These are phyloP conservation scores for Epichloe baconii DNA, from an alignment of 2,329 filamentous ascomycete genomes.

Conservation along the genomic window DNA sequence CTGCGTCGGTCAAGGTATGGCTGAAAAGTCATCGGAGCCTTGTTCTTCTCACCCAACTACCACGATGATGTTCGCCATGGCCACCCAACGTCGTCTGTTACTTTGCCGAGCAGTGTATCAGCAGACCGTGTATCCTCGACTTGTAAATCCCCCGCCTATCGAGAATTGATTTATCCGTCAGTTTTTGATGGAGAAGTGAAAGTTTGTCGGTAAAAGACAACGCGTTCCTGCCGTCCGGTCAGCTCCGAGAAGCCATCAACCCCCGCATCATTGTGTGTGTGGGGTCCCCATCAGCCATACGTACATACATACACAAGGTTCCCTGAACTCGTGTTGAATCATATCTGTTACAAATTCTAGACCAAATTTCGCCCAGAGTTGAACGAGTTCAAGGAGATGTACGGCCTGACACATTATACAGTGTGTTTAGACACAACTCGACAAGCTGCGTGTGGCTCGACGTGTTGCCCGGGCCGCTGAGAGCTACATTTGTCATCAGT, in stretches of 20 bases:
- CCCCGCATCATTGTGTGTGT: not conserved
- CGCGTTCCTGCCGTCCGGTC: not conserved
- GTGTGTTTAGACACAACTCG: too few relatives aligned
- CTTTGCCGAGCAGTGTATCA: not conserved
- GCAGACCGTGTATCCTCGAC: not conserved
- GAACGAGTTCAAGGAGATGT: not conserved
- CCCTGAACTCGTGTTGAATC: too few relatives aligned
- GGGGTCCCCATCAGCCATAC: not conserved
- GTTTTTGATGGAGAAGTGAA: not conserved
- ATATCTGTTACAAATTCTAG: too few relatives aligned
- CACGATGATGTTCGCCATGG: constrained; percentile 2
- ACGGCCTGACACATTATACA: too few relatives aligned
- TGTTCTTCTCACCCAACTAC: constrained; percentile 20
- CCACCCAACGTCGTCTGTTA: not conserved
- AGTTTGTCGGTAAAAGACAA: not conserved
- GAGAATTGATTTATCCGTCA: not conserved
- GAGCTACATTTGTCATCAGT: too few relatives aligned
- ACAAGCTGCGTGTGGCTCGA: too few relatives aligned
- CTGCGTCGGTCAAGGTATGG: not conserved
- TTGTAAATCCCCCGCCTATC: too few relatives aligned
- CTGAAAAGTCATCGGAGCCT: not conserved
- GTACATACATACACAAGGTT: too few relatives aligned
- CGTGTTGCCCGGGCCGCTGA: too few relatives aligned
- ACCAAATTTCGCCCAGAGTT: not conserved
- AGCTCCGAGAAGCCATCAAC: not conserved